Evolutionary conservation across 179 eudicot species (phyloP), one percentile per base, ranked within the genome.

Genomic region (Spinacia oleracea): DNA sequence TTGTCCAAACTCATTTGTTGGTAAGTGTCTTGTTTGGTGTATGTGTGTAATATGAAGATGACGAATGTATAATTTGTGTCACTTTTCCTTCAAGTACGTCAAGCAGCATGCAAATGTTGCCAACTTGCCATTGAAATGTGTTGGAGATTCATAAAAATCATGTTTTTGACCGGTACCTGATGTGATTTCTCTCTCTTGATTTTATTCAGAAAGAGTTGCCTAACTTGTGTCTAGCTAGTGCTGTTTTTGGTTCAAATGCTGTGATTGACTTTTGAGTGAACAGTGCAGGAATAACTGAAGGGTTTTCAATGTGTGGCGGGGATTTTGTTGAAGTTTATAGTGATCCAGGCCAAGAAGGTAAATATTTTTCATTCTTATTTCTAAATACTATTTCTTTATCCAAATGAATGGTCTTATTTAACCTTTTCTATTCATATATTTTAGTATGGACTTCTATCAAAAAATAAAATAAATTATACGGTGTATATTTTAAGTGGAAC

Each of bases 261-360:
- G 58, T 72, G 64, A 69, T 76, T 75, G 64, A 71, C 81, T 67
- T 69, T 59, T 50, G 78, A 83, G 76, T 75, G 79, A 85, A 84
- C 97, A 93, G 99, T 83, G 96, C 97, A 92, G 99, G 98, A 86
- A 93, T 93, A 69, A 96, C 98, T 21, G 96, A 96, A 84, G 99
- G 99, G 79, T 96, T 96, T 85, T 96, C 99, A 74, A 96, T 96
- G 99, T 96, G 99, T 81, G 99, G 98, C 66, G 99, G 99, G 72
- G 99, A 96, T 81, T 96, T 96, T 80, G 93, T 94, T 71, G 99
- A 96, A 87, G 98, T 96, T 73, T 96, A 96, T 79, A 90, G 81
- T 68, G 99, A 96, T 87, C 94, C 97, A 72, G 82, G 82, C 80
- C 97, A 96, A 89, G 89, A 83, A 84, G 99, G 99, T 96, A n/a